These are phyloP conservation scores for Wickerhamomyces sydowiorum DNA, from an alignment of 805 yeast species.

Conservation along the genomic window DNA sequence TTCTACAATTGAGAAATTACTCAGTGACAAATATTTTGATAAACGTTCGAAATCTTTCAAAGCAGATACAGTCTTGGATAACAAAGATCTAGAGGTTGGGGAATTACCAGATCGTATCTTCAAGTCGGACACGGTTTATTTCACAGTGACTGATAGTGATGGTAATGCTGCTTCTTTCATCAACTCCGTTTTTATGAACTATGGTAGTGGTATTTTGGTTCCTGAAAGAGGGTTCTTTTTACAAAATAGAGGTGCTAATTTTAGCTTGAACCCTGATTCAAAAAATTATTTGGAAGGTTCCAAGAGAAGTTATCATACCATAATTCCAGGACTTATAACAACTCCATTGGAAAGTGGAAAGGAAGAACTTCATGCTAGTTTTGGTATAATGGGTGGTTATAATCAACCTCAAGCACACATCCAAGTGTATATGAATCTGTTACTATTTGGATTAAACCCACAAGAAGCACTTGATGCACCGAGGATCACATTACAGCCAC, in stretches of 20 bases:
- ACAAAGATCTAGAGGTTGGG: slow-evolving; percentile 39
- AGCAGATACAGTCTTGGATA: slow-evolving; percentile 33
- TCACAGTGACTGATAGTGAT: slow-evolving; percentile 54
- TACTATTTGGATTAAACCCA: slow-evolving; percentile 57
- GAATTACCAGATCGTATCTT: slow-evolving; percentile 49
- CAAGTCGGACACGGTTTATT: slow-evolving; percentile 67
- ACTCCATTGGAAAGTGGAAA: slow-evolving; percentile 25
- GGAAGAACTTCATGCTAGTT: slow-evolving; percentile 58
- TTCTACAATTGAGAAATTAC: slow-evolving; percentile 33
- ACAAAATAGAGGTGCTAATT: slow-evolving; percentile 76
- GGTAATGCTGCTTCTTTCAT: slow-evolving; percentile 84
- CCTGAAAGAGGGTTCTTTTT: slow-evolving; percentile 60
- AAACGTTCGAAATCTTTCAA: slow-evolving; percentile 44
- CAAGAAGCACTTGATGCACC: slow-evolving; percentile 77
- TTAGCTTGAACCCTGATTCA: slow-evolving; percentile 51
- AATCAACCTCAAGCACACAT: slow-evolving; percentile 86
- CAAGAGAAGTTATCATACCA: slow-evolving; percentile 77
- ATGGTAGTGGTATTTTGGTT: slow-evolving; percentile 69
- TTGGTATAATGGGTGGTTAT: slow-evolving; percentile 83
- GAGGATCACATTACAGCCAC: slow-evolving; percentile 58
- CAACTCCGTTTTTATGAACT: slow-evolving; percentile 63
- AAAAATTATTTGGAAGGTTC: slow-evolving; percentile 60
- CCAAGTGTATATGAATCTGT: slow-evolving; percentile 65
- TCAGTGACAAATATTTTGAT: slow-evolving; percentile 43
- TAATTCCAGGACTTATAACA: slow-evolving; percentile 78